Percentiles rank a stretch among this genome's conserved stretches.
Conservation (phyloP, 2,329 filamentous ascomycete species). For the Exophiala viscosa region DNA sequence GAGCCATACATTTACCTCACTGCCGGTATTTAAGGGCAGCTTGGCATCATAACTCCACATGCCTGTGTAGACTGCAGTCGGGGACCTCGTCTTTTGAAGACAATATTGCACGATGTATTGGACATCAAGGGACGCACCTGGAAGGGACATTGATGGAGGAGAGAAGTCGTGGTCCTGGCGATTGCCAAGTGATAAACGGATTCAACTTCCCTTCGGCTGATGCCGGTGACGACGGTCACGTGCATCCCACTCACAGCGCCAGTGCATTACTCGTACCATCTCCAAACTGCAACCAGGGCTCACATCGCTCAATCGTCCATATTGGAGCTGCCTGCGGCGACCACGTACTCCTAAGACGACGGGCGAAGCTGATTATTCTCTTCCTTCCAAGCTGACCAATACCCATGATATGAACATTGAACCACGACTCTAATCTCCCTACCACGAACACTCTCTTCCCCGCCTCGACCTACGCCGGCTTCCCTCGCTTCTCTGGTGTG, state of each 20-base stretch:
- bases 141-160: too few species aligned
- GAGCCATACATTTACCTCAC: too few species aligned
- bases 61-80: too few species aligned
- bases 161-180: background rate
- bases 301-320: slow-evolving; percentile 3
- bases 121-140: too few species aligned
- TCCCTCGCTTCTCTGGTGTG: slow-evolving; percentile 1
- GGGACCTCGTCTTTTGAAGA: background rate
- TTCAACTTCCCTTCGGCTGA: background rate
- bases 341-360: background rate
- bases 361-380: background rate
- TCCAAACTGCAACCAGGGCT: background rate
- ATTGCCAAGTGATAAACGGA: background rate
- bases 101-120: background rate
- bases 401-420: slow-evolving; percentile 11
- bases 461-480: slow-evolving; percentile 1
- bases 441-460: slow-evolving; percentile 5
- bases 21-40: too few species aligned
- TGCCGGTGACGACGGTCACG: background rate
- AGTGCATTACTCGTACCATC: background rate
- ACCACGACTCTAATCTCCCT: slow-evolving; percentile 1
- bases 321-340: slow-evolving; percentile 11
- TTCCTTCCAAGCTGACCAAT: background rate
- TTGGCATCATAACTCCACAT: too few species aligned
- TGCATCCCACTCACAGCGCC: slow-evolving; percentile 5